Conservation (phyloP, 139 green algal genomes). For the Chlorokybus atmophyticus region DNA sequence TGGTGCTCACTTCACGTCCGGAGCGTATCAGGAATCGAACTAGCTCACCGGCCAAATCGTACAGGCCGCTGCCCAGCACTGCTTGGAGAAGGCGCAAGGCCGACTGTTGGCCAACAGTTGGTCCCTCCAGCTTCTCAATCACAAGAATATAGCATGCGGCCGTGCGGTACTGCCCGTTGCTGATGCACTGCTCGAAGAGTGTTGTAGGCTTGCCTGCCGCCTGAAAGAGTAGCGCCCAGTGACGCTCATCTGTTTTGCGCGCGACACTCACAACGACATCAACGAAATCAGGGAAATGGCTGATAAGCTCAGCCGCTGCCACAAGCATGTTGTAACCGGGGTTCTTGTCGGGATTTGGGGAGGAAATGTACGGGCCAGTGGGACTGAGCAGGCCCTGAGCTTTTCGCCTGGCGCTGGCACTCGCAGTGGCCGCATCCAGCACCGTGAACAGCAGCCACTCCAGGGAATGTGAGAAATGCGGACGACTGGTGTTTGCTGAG, state of each 20-base stretch:
- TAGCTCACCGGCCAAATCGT: conserved; percentile 26
- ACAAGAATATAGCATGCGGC: conserved; percentile 32
- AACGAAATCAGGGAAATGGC: conserved; percentile 46
- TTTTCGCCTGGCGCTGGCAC: not conserved
- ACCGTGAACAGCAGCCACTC: conserved; percentile 94
- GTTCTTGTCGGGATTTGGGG: no score
- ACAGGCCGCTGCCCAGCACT: conserved; percentile 14
- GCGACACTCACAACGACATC: conserved; percentile 84
- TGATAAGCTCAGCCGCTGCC: conserved; percentile 54
- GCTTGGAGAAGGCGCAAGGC: conserved; percentile 25
- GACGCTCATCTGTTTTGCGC: conserved; percentile 79
- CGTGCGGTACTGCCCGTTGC: conserved; percentile 25
- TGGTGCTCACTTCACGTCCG: conserved; percentile 19
- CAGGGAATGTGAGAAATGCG: conserved; percentile 72
- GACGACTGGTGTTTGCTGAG: conserved; percentile 30
- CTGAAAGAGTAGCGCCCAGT: conserved; percentile 85
- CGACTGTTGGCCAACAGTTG: conserved; percentile 24
- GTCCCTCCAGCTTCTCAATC: conserved; percentile 29
- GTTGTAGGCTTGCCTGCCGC: conserved; percentile 54
- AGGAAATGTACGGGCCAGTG: no score
- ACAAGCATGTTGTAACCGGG: conserved; percentile 49
- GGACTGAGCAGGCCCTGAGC: no score
- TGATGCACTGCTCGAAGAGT: conserved; percentile 28
- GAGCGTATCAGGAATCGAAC: conserved; percentile 28
- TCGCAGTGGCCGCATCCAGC: conserved; percentile 67